Conservation (phyloP, 2,329 filamentous ascomycete species). For the Colletotrichum eremochloae region DNA sequence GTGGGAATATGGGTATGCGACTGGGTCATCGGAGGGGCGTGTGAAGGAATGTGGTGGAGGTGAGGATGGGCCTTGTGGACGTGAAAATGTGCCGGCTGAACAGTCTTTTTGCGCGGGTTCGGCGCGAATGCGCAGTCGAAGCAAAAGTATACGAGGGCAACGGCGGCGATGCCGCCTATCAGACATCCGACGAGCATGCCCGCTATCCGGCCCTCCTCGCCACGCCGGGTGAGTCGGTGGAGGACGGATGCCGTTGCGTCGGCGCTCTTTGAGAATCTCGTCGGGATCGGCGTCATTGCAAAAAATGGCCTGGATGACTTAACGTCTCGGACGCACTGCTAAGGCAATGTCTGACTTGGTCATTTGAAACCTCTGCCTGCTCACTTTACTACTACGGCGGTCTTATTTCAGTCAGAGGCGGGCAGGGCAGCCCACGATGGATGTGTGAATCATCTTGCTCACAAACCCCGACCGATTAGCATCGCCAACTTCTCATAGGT, state of each 20-base stretch:
- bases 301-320: neutral
- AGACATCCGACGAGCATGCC: conserved; percentile 39
- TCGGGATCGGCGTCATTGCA: conserved; percentile 23
- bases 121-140: conserved; percentile 29
- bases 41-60: neutral
- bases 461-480: neutral
- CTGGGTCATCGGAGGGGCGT: neutral
- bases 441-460: neutral
- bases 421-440: neutral
- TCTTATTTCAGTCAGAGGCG: neutral
- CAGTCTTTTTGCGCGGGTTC: neutral
- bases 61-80: neutral
- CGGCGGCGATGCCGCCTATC: conserved; percentile 16
- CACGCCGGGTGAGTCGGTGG: conserved; percentile 13
- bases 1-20: neutral
- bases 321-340: neutral
- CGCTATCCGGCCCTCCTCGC: conserved; percentile 26
- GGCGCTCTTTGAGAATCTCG: neutral
- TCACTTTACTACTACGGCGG: neutral
- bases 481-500: neutral
- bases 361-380: neutral
- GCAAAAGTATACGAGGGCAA: conserved; percentile 28
- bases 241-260: neutral
- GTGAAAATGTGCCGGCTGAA: neutral
- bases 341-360: neutral